Evolutionary conservation across 768 basidiomycete genomes (phyloP), one percentile per base, ranked within the genome.

Genomic region (Lentinus brumalis): DNA sequence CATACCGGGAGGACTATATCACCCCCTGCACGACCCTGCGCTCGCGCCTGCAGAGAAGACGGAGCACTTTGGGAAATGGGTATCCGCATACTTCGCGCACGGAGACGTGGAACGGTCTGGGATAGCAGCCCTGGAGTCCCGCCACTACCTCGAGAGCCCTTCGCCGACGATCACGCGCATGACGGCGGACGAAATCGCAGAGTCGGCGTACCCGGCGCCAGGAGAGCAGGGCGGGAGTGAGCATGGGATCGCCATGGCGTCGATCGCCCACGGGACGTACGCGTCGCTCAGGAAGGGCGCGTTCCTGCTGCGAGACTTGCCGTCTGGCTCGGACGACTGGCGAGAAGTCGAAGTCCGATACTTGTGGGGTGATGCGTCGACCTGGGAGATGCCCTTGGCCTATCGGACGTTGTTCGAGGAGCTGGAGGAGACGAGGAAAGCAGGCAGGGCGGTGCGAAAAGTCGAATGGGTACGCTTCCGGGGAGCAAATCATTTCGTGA

Each of bases 401-500:
- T 18, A 18, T 26, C 21, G 18, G 46, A 41, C 29, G 30, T 46
- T 38, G 18, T 8, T 18, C 42, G 56, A 31, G 15, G 46, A 50
- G 18, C 30, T 31, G 31, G 50, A 21, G 45, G 41, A 39, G 53
- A 40, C 26, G 15, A 49, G 10, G 35, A 53, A 53, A 21, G 60
- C 41, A 18, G 58, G 56, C 5, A 60, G 38, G 14, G 15, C 14
- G 2, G 42, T 38, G 12, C 16, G 66, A 21, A 38, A 50, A 2
- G 30, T 67, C 3, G 12, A 44, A 16, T 5, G 56, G 5, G 35
- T 51, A 9, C 39, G 44, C 10, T 41, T 64, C 2, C 46, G 26
- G 7, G 62, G 65, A 1, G 57, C 49, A 3, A 68, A 68, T 42
- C 67, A 64, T 50, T 62, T 68, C 35, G 67, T 66, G 56, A 63